A percentile compares a stretch with the other conserved stretches of the same genome.
These are phyloP conservation scores for Tagetes erecta DNA, from an alignment of 129 eudicot genomes.

Conservation along the genomic window DNA sequence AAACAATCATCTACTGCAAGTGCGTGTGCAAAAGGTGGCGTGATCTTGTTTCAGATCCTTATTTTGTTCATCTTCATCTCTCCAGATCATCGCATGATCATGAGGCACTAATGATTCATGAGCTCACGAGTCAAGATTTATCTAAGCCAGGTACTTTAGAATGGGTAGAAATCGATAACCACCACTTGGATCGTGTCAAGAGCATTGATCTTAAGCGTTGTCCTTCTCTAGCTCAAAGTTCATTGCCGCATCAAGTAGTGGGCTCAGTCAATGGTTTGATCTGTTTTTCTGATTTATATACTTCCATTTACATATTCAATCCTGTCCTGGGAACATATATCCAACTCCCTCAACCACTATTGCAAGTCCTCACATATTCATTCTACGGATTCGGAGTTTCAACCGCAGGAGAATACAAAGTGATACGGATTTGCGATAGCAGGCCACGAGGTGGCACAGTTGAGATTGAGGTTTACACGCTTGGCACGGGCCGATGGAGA, in stretches of 20 bases:
- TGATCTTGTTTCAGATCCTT: slow-evolving; percentile 17
- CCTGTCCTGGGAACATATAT: not conserved
- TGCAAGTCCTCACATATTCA: too few relatives aligned
- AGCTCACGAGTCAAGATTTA: too few relatives aligned
- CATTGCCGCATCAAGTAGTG: not conserved
- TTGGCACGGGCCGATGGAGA: slow-evolving; percentile 10
- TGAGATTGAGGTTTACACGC: slow-evolving; percentile 5
- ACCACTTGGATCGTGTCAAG: too few relatives aligned
- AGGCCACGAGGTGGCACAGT: not conserved
- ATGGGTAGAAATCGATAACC: slow-evolving; percentile 17
- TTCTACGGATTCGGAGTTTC: slow-evolving; percentile 22
- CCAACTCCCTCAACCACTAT: not conserved
- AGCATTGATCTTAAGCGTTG: not conserved
- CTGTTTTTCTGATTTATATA: slow-evolving; percentile 24
- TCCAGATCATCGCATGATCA: not conserved
- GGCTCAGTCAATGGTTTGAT: slow-evolving; percentile 44
- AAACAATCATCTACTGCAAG: slow-evolving; percentile 30
- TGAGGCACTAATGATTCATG: not conserved
- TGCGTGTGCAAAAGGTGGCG: slow-evolving; percentile 37
- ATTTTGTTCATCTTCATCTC: slow-evolving; percentile 25
- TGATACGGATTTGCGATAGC: not conserved
- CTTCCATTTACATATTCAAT: slow-evolving; percentile 7
- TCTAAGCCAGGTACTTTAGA: not conserved
- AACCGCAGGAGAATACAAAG: not conserved
- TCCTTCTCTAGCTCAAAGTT: not conserved